Base-by-base conservation (phyloP, 371 early-diverging fungal species). In the Blakeslea trispora region DNA sequence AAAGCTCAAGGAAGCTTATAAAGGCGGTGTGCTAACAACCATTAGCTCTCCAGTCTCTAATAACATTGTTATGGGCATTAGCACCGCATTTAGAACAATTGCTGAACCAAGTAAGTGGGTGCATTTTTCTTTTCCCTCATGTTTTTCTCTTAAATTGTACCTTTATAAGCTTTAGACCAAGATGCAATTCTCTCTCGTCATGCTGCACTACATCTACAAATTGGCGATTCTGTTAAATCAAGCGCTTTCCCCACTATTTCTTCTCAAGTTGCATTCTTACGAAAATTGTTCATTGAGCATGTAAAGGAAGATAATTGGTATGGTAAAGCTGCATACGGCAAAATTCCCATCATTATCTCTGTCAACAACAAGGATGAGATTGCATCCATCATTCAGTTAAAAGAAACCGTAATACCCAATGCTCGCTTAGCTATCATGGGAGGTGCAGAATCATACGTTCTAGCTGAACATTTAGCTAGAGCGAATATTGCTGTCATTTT, bases 321-420 rank as follows among this genome's bases (percentile, higher is more conserved):
- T 45, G 63, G 54, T n/a, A 50, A 66, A 21, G 86, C 79, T 28
- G 75, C 76, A 5, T 61, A 59, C 6, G 89, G 91, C 19, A 68
- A 81, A 43, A 68, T 88, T 5, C 86, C 89, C 8, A 67, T 87
- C 7, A 74, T 85, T 4, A 63, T 82, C 5, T 58, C 72, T 35
- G 79, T 79, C 19, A 49, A 89, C 32, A 84, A 82, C 63, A 81
- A 83, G 54, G 86, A 85, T 63, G 86, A 87, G 63, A 89, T 89
- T 42, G 72, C 82, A 18, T 73, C 83, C 17, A 15, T 89, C 7
- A 74, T 89, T 22, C 67, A 59, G 14, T 65, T 90, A 31, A 85
- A 86, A 65, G 47, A 76, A 28, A 61, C 70, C 0, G 54, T 71
- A 8, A 68, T 74, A 37, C 65, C 63, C 2, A 54, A 58, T 0